Evolutionary conservation across 768 basidiomycete genomes (phyloP), one percentile per base, ranked within the genome.

Genomic region (Phlebiopsis flavidoalba): DNA sequence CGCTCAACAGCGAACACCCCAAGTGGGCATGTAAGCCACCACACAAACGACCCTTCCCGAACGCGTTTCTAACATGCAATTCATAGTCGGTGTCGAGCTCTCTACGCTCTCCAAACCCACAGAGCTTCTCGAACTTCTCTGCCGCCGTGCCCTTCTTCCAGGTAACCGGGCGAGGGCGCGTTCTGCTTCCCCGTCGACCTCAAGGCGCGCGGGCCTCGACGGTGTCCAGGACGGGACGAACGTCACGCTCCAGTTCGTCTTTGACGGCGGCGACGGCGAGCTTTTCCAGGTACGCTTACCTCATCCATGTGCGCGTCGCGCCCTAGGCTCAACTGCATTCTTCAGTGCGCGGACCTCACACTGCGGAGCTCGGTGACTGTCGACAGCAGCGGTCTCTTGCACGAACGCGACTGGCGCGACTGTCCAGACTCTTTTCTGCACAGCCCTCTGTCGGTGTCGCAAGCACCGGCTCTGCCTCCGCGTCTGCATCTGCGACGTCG

Each of bases 321-420:
- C n/a, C 33, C 37, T n/a, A n/a, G n/a, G 21, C 37, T 37, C 31
- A 53, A 22, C 17, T 40, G 19, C 26, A 33, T 17, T 26, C 26
- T 31, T 11, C 67, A 93, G 88, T 95, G 92, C 69, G 81, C 93
- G 40, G 93, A 95, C 73, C 71, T 95, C 65, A 85, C 86, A 19
- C 75, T 95, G 35, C 80, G 85, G 46, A 79, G 75, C 19, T 79
- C 70, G 66, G 77, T 77, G 63, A 79, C 76, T 17, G 74, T 84
- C 35, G 78, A 85, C 0, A 74, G 79, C 36, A 79, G 75, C 58
- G n/a, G 68, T 72, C 19, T 33, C 68, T 15, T 79, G 79, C 69
- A 56, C 72, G 15, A 78, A 75, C 55, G 64, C 73, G 35, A 73
- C 66, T 2, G 57, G 54, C 12, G 61, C 64, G 24, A 60, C 53